These are phyloP conservation scores for Fusarium solani-melongenae DNA, from an alignment of 2,329 filamentous ascomycete species.

Conservation along the genomic window DNA sequence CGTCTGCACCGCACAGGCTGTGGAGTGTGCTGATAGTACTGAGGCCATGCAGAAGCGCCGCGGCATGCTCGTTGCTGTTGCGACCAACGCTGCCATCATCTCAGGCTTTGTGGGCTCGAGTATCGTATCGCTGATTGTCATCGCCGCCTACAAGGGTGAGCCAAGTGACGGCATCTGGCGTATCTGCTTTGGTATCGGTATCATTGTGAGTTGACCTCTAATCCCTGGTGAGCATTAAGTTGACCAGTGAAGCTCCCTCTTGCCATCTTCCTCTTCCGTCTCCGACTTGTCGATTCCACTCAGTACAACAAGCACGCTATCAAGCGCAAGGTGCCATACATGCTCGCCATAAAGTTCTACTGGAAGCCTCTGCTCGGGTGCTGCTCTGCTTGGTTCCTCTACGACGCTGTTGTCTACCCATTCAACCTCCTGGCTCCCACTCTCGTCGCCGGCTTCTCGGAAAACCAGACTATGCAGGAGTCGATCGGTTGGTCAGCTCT, in stretches of 20 bases:
- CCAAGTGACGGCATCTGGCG: slow-evolving; percentile 54
- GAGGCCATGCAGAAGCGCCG: slow-evolving; percentile 4
- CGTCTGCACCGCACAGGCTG: neutral
- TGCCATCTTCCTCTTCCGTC: slow-evolving; percentile 66
- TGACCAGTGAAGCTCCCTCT: slow-evolving; percentile 53
- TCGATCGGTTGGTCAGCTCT: slow-evolving; percentile 52
- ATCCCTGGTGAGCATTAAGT: neutral
- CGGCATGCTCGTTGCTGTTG: slow-evolving; percentile 1
- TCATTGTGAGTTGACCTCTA: slow-evolving; percentile 38
- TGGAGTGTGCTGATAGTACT: neutral
- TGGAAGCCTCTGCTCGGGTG: slow-evolving; percentile 65
- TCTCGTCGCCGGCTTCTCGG: slow-evolving; percentile 38
- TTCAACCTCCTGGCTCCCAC: slow-evolving; percentile 54
- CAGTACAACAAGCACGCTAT: slow-evolving; percentile 65
- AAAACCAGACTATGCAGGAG: slow-evolving; percentile 4
- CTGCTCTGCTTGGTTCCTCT: slow-evolving; percentile 66
- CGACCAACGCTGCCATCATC: slow-evolving; percentile 40
- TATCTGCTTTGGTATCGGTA: slow-evolving; percentile 61
- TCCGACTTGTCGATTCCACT: slow-evolving; percentile 63
- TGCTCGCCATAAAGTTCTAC: slow-evolving; percentile 62
- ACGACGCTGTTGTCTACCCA: slow-evolving; percentile 60
- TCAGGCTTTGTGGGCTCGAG: slow-evolving; percentile 58
- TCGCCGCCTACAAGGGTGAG: slow-evolving; percentile 1
- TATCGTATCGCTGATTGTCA: slow-evolving; percentile 53
- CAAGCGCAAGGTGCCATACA: slow-evolving; percentile 61